Base-by-base conservation (phyloP, 2,329 filamentous ascomycete genomes). In the Colletotrichum sp. region DNA sequence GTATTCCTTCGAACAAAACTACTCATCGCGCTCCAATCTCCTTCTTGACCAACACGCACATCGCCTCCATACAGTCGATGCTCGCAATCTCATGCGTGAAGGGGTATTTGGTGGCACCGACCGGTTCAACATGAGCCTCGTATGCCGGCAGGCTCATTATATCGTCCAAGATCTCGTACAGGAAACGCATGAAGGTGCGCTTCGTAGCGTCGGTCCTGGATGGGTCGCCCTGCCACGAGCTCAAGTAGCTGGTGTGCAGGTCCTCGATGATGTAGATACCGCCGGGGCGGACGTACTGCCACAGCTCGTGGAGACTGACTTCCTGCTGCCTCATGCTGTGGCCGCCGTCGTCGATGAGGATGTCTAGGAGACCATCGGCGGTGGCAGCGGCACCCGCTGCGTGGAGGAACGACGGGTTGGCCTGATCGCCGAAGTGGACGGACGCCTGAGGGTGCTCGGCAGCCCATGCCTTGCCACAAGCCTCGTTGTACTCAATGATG, bases 301-400 rank as follows among this genome's bases (percentile, higher is more conserved):
- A 87, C 21, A 87, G 79, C 12, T 78, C 78, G 57, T 84, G 77
- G 3, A 87, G 72, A 4, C 81, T 84, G 2, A 78, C 81, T 28
- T 83, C 83, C 76, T 87, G 85, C 78, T 87, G 83, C 7, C 78
- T 74, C 83, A 87, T 85, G 5, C 72, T 81, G 66, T 86, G 84
- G 2, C 84, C 83, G 5, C 84, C 85, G 69, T 85, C 84, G 64
- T 87, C 84, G 55, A 87, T 80, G 57, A 87, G 84, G 39, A 87
- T 76, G 74, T 87, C 86, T 57, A 87, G 86, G n/a, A 75, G 61
- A 6, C 72, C 60, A n/a, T 75, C 67, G 26, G 70, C 61, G 24
- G 72, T 75, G 61, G 28, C 39, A 26, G 82, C 79, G 7, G 77
- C 77, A 21, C 84, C 84, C 75, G 87, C 85, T 7, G 79, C 72